Evolutionary conservation across 2,329 filamentous ascomycete genomes (phyloP), one percentile per base, ranked within the genome.

Genomic region (Xylariaceae sp.): DNA sequence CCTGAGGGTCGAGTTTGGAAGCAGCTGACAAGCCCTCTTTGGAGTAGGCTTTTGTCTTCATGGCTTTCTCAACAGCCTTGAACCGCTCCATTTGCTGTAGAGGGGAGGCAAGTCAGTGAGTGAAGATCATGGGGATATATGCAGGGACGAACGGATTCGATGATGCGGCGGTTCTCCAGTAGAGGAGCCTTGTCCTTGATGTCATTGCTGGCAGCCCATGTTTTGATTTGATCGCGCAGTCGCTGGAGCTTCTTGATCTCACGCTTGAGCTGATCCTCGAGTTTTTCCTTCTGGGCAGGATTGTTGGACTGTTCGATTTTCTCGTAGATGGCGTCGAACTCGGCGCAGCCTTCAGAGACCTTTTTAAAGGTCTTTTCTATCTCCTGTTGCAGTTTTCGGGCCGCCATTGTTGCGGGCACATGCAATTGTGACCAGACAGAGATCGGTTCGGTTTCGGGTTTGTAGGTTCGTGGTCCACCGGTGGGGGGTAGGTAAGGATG

Each of bases 321-420:
- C 59, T 97, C 93, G 73, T 97, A 95, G 62, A 97, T 96, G 63
- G 77, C 79, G 65, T 97, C 90, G 68, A 98, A 98, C 55, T 91
- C 86, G 52, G 83, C 77, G 44, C 97, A 90, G 43, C 93, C 93
- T 74, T 97, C 92, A 38, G 82, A 80, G 63, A 97, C 91, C 77
- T 95, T 95, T 73, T 98, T 98, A 82, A 96, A 97, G 80, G 89
- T 95, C 75, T 96, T 95, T 66, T 98, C 93, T 62, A 97, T 92
- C 74, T 98, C 93, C 74, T 97, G 91, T 69, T 93, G 88, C 61
- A 95, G 80, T 78, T 98, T 98, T 68, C 93, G 83, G 67, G 88
- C 88, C 61, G 93, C 89, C 93, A 98, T 98, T 61, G 68, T 78
- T 71, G 55, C 52, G 53, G 42, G n/a, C n/a, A n/a, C n/a, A n/a